Evolutionary conservation across 148 eudicot genomes (phyloP).

Genomic region (Spergularia bocconei): DNA sequence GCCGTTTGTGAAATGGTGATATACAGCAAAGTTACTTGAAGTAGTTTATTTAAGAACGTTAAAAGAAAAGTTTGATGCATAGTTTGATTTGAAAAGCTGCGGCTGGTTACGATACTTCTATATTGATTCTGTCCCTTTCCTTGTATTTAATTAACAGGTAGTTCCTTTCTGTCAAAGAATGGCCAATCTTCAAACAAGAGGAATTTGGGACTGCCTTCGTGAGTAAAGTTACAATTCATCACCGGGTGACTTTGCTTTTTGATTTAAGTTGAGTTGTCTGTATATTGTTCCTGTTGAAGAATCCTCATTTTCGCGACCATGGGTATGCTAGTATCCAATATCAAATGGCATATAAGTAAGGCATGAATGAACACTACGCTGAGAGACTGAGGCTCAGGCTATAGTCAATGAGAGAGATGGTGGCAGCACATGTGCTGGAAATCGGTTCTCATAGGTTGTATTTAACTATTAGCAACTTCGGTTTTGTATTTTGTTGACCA

Average conservation of each 20-base stretch:
- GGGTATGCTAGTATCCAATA: not conserved
- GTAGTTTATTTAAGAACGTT: too few species aligned
- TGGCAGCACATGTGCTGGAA: not conserved
- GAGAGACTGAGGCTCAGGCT: not conserved
- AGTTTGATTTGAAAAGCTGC: not conserved
- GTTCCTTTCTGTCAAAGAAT: slow-evolving; percentile 24
- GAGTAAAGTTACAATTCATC: slow-evolving; percentile 5
- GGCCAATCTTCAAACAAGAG: slow-evolving; percentile 17
- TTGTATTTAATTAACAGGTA: slow-evolving; percentile 27
- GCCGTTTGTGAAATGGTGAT: not conserved
- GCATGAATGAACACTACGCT: not conserved
- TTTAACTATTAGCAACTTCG: too few species aligned
- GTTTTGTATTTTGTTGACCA: too few species aligned
- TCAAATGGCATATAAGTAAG: not conserved
- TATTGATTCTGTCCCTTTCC: slow-evolving; percentile 1
- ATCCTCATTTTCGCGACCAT: not conserved
- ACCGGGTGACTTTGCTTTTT: not conserved
- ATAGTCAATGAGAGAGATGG: not conserved
- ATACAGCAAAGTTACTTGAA: not conserved
- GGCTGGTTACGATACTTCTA: not conserved
- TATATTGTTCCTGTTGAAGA: not conserved
- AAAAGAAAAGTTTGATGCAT: not conserved
- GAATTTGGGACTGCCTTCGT: slow-evolving; percentile 21
- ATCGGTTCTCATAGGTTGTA: not conserved
- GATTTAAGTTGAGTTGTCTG: not conserved